Base-by-base conservation (phyloP, 139 green algal species). In the Haematococcus sp. region DNA sequence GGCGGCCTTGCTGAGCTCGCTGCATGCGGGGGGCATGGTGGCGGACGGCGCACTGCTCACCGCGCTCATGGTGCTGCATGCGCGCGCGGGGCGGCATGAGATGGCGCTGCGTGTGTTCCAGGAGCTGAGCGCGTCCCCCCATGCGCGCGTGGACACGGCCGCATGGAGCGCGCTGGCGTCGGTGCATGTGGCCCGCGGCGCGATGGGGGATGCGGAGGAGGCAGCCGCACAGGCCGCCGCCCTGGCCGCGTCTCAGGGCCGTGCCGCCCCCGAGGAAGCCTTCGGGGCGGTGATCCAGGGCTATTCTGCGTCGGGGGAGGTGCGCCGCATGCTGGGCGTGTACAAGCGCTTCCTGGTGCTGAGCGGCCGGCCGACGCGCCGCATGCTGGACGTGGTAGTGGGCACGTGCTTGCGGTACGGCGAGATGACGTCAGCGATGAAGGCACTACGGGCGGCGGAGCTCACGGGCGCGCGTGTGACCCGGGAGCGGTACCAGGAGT, bases 391-490 rank as follows among this genome's bases (percentile, higher is more conserved):
- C 49, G 60, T 76, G 7, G 65, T 90, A 16, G 81, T 88, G 28
- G 65, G 59, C 5, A 28, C 80, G 4, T 88, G 82, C 66, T 31
- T 89, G 28, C 55, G 66, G 27, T 66, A 66, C 4, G 71, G 73
- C 16, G 76, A 85, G 31, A 66, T 84, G 15, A 31, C 33, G 9
- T 52, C 70, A 3, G 89, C 85, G n/a, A 72, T 86, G 44, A 87
- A 93, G 80, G 78, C 88, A 13, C 72, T 93, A 73, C 79, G 88
- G 1, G 83, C 82, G 1, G 83, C 92, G 82, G 77, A 88, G 78
- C 68, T 90, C 30, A 85, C 86, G 22, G 84, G 86, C 11, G 68
- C 51, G 5, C 28, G 60, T 20, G 74, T 89, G 63, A 74, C 86
- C 35, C 83, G 81, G 56, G 63, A 56, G 17, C 73, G 77, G 58